Evolutionary conservation across 192 early-diverging fungal species (phyloP), one percentile per base, ranked within the genome.

Genomic region (Chytriomyces sp.): DNA sequence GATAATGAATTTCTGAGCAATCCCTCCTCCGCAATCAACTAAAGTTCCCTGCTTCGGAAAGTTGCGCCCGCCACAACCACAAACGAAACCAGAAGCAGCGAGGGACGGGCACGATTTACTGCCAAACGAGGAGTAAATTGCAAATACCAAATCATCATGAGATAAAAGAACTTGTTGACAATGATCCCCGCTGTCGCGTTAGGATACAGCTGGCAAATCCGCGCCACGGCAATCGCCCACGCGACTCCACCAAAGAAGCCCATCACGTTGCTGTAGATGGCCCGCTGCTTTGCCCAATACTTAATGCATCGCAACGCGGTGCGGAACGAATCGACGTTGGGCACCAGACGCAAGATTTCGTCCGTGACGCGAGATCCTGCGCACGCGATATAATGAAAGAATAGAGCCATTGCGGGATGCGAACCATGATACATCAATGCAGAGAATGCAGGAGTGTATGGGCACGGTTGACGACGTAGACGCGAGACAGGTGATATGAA

Each of bases 181-280:
- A 99, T 92, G 2, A 89, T 80, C 22, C 90, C 91, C 2, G 93
- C 93, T 39, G 91, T 90, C 3, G 95, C 94, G 77, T 96, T 96
- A 3, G 97, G 97, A 73, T 95, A 99, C 34, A 98, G 77, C 78
- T 99, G 97, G 76, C 94, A 96, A 32, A 97, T 90, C 30, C 96
- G 81, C 30, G 96, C 97, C 17, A 96, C 93, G 17, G 94, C 81
- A 91, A 99, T 98, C 4, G 97, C 96, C 97, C 97, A 99, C 3
- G 95, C 94, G 44, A 99, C 93, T 77, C 97, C 97, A 61, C 97
- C 97, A 81, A 99, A 86, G 76, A 99, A 99, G 28, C 97, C 97
- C 89, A 97, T 89, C 3, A 95, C 91, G 78, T 99, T 99, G 3
- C 94, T 94, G 77, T 96, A 99, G 58, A 99, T 88, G 0, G 92